Conservation (phyloP, 2,329 filamentous ascomycete species). For the Diaporthe ilicicola region DNA sequence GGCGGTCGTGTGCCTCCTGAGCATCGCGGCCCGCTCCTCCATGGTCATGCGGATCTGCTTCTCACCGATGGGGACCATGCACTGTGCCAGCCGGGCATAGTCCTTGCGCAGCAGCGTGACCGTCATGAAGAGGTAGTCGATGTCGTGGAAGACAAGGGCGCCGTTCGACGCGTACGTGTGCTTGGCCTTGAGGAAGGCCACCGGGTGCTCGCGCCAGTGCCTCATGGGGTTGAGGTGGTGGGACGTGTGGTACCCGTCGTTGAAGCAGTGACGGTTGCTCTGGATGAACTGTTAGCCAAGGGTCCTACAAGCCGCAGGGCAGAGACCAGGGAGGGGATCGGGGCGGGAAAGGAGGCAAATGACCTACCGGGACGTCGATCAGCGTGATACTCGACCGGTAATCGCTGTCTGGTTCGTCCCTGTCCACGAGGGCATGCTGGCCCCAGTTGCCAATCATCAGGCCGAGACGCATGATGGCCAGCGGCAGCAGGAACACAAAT, state of each 20-base stretch:
- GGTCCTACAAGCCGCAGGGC: background rate
- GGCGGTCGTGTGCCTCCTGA: conserved; percentile 69
- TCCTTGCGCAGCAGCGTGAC: conserved; percentile 74
- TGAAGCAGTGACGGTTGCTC: conserved; percentile 85
- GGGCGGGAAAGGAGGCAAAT: too few species aligned
- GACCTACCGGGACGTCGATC: conserved; percentile 78
- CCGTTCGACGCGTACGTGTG: conserved; percentile 70
- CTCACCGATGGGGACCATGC: conserved; percentile 77
- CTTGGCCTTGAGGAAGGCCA: conserved; percentile 76
- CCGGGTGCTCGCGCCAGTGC: conserved; percentile 84
- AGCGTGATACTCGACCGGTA: conserved; percentile 82
- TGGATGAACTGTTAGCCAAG: conserved; percentile 44
- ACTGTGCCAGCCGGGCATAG: conserved; percentile 73
- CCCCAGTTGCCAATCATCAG: conserved; percentile 88
- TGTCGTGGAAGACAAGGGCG: conserved; percentile 81
- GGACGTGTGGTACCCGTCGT: conserved; percentile 84
- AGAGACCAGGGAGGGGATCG: background rate
- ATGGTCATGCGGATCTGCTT: conserved; percentile 71
- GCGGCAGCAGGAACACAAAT: conserved; percentile 73
- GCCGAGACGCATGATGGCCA: conserved; percentile 71
- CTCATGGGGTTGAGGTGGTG: conserved; percentile 81
- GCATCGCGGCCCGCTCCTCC: conserved; percentile 68
- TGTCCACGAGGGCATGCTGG: conserved; percentile 83
- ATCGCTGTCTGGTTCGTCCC: conserved; percentile 77
- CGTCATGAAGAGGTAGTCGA: conserved; percentile 83